Evolutionary conservation across 2,329 filamentous ascomycete species (phyloP), one percentile per base, ranked within the genome.

Genomic region (Penicillium sp.): DNA sequence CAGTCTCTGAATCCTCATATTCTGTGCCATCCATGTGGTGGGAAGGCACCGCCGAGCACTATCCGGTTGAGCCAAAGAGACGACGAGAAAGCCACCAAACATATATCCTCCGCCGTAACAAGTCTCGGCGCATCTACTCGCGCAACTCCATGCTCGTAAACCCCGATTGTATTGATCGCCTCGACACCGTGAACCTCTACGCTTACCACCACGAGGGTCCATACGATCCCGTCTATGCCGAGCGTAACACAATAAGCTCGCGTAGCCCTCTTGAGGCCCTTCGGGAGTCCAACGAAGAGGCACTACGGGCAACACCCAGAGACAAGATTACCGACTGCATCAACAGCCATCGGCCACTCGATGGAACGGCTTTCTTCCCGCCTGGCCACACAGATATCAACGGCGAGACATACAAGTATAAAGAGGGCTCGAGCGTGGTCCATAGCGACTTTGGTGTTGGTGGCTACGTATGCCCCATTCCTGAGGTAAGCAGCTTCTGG

Each of bases 181-280:
- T 97, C 1, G 91, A 95, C 64, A 76, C 74, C 43, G 73, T 77
- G 2, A 68, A 78, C n/a, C 78, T 79, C 41, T 77, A 77, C 14
- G 70, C 77, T 2, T 95, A 95, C 68, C 91, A 96, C 67, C 91
- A 97, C 60, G 87, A 85, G 54, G 90, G 91, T 0, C 91, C 91
- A 0, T 97, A 87, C 58, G 91, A 97, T 64, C 88, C 90, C 8
- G 85, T 88, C 2, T 76, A 88, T 42, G 74, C 85, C 1, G 80
- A 86, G 10, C 79, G 87, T 38, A 96, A 96, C 69, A 75, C 71
- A 3, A 75, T 81, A 58, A 76, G 73, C 57, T 72, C 75, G 44
- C 70, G 66, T 47, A 84, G 87, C 3, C 90, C 91, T 0, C 71
- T 96, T 6, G 88, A 86, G 23, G 91, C 90, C 2, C 79, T 95